Percentiles rank a stretch among this genome's conserved stretches.
Evolutionary conservation across 148 eudicot species (phyloP).

Genomic region (Camellia japonica): DNA sequence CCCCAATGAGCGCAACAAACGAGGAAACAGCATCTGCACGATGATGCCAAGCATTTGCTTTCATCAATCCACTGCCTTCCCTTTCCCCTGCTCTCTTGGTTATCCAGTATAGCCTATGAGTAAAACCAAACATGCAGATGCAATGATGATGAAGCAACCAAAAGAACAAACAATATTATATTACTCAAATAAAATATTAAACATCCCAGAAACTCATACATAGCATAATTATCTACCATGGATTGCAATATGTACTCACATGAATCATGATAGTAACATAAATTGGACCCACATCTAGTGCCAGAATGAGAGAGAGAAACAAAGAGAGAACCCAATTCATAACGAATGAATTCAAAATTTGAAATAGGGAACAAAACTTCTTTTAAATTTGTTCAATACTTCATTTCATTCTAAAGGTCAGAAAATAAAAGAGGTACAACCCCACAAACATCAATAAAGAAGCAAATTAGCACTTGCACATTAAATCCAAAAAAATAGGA

Average conservation of each 20-base stretch:
- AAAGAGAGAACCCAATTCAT: neutral
- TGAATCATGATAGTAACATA: neutral
- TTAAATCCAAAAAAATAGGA: neutral
- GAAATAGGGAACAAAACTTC: neutral
- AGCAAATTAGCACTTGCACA: neutral
- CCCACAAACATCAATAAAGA: neutral
- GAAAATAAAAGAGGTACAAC: too few relatives aligned
- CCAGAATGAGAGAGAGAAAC: neutral
- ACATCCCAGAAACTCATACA: neutral
- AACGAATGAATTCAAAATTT: neutral
- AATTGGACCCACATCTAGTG: neutral
- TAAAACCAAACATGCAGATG: slow-evolving; percentile 15
- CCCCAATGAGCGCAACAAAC: slow-evolving; percentile 92
- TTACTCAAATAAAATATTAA: neutral
- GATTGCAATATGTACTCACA: neutral
- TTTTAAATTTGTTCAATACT: neutral
- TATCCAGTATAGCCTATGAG: slow-evolving; percentile 77
- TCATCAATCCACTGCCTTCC: slow-evolving; percentile 96
- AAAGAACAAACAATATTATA: neutral
- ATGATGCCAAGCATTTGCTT: slow-evolving; percentile 99
- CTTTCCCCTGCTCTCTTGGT: slow-evolving; percentile 91
- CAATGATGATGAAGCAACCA: neutral
- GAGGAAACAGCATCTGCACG: slow-evolving; percentile 99
- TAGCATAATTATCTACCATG: neutral
- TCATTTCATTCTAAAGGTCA: too few relatives aligned